These are phyloP conservation scores for Syzygium jambos DNA, from an alignment of 345 rosid species.

Conservation along the genomic window DNA sequence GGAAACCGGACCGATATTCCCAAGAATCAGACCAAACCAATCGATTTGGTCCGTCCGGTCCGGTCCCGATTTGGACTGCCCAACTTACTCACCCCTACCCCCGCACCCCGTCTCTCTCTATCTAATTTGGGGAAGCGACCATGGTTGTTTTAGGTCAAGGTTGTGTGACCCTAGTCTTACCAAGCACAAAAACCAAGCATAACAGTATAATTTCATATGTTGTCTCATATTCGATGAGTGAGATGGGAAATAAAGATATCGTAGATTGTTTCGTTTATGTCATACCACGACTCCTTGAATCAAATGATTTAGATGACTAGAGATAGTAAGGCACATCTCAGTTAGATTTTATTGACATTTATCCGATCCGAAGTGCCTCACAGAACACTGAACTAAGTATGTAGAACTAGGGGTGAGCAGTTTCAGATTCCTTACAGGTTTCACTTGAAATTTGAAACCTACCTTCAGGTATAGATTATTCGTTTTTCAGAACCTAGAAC, in stretches of 20 bases:
- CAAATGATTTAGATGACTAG: not conserved
- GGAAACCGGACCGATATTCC: too few relatives aligned
- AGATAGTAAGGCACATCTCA: not conserved
- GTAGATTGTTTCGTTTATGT: not conserved
- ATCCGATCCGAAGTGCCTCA: not conserved
- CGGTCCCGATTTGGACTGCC: too few relatives aligned
- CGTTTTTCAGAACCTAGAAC: too few relatives aligned
- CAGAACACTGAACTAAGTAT: not conserved
- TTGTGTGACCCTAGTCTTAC: not conserved
- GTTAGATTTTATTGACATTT: not conserved
- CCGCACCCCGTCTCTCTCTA: not conserved
- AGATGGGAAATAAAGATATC: not conserved
- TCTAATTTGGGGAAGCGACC: not conserved
- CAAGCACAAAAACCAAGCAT: not conserved
- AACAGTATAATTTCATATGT: not conserved
- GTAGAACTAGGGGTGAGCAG: too few relatives aligned
- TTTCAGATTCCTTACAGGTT: too few relatives aligned
- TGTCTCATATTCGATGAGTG: not conserved
- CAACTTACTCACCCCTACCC: too few relatives aligned
- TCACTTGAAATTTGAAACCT: too few relatives aligned
- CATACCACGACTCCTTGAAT: fast-evolving
- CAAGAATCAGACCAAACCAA: too few relatives aligned
- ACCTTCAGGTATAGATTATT: too few relatives aligned
- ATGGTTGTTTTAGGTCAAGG: not conserved
- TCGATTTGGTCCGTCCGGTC: too few relatives aligned